phyloP scores from a whole-genome alignment of 495 filamentous ascomycete genomes.

The Neurospora sp. region DNA sequence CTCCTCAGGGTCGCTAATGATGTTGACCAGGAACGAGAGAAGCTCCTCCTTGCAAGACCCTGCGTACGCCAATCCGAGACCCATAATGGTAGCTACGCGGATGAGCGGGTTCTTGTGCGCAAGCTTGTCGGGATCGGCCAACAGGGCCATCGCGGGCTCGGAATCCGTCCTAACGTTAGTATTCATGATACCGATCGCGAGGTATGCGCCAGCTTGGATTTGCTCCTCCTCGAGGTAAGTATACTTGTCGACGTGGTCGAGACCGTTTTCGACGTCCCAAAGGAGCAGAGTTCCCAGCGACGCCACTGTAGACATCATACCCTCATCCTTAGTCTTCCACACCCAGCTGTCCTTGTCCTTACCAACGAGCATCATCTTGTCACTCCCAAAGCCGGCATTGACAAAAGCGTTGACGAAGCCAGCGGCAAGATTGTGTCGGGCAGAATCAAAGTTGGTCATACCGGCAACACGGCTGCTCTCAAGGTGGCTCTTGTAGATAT shows the following conservation, averaged over 20 bases:
- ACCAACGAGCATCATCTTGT: conserved; percentile 91
- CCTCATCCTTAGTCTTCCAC: conserved; percentile 98
- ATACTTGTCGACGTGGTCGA: conserved; percentile 90
- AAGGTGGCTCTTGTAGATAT: conserved; percentile 98
- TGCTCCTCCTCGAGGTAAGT: conserved; percentile 74
- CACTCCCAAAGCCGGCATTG: conserved; percentile 88
- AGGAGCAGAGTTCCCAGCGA: conserved; percentile 82
- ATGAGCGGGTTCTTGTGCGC: conserved; percentile 66
- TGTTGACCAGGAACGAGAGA: conserved; percentile 69
- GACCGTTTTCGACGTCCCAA: conserved; percentile 81
- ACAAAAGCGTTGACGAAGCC: conserved; percentile 95
- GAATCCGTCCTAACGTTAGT: conserved; percentile 78
- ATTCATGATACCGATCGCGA: conserved; percentile 89
- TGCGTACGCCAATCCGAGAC: conserved; percentile 85
- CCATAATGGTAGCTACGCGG: conserved; percentile 81
- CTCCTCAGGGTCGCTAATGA: conserved; percentile 68
- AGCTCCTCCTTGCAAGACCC: conserved; percentile 84
- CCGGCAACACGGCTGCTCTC: conserved; percentile 89
- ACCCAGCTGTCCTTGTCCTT: conserved; percentile 85
- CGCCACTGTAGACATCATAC: conserved; percentile 91
- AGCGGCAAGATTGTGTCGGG: conserved; percentile 88
- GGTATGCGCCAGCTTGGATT: conserved; percentile 78
- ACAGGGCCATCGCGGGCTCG: conserved; percentile 78
- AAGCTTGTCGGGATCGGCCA: conserved; percentile 68
- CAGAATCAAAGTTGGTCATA: conserved; percentile 88